These are phyloP conservation scores for Sistotremastrum suecicum DNA, from an alignment of 768 basidiomycete genomes.

Conservation along the genomic window DNA sequence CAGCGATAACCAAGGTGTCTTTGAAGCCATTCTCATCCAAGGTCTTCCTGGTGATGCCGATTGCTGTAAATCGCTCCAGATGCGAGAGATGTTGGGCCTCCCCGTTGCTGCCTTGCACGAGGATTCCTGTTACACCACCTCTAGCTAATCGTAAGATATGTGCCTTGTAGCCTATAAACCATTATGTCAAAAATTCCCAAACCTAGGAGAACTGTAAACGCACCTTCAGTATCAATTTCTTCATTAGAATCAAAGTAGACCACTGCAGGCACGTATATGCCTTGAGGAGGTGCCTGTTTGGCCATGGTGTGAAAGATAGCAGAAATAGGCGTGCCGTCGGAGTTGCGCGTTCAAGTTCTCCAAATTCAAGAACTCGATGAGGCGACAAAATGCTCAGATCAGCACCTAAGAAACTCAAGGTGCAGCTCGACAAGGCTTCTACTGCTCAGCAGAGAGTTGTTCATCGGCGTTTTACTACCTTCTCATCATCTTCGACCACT, in stretches of 20 bases:
- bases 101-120: conserved; percentile 64
- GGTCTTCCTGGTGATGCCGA: conserved; percentile 51
- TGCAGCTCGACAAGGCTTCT: no score
- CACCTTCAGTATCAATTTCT: conserved; percentile 35
- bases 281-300: conserved; percentile 38
- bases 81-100: conserved; percentile 67
- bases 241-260: conserved; percentile 60
- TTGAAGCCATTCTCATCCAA: conserved; percentile 60
- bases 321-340: neutral
- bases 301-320: conserved; percentile 9
- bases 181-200: no score
- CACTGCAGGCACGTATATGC: conserved; percentile 68
- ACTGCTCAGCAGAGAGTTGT: conserved; percentile 19
- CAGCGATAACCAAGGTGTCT: conserved; percentile 59
- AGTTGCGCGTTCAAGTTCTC: neutral
- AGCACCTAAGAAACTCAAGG: no score
- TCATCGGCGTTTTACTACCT: conserved; percentile 45
- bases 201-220: no score
- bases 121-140: conserved; percentile 61
- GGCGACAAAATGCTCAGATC: no score
- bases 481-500: conserved; percentile 22
- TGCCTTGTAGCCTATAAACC: conserved; percentile 33
- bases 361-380: no score
- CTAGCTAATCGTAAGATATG: conserved; percentile 65
- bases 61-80: conserved; percentile 51